Evolutionary conservation across 768 basidiomycete genomes (phyloP).

Genomic region (Epithele typhae): DNA sequence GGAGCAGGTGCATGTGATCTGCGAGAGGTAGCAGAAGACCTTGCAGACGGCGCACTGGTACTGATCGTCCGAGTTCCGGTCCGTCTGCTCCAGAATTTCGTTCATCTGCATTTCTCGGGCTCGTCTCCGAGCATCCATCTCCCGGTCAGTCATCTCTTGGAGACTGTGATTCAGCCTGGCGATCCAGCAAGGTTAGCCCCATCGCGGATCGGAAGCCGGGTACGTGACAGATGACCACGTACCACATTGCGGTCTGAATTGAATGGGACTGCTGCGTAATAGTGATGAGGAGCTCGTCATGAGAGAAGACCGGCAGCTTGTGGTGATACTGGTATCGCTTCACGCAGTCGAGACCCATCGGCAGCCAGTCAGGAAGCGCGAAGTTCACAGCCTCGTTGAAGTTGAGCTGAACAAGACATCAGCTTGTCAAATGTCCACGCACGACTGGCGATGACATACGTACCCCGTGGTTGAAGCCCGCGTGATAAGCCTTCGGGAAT

Average conservation of each 20-base stretch:
- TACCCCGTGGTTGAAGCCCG: conserved; percentile 98
- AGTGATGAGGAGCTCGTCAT: conserved; percentile 95
- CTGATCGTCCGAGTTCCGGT: conserved; percentile 80
- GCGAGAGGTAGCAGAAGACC: conserved; percentile 91
- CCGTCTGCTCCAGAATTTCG: conserved; percentile 73
- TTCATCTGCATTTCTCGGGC: conserved; percentile 57
- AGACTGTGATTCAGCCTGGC: conserved; percentile 85
- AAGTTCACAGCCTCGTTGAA: conserved; percentile 99
- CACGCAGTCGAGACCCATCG: conserved; percentile 83
- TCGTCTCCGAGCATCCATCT: conserved; percentile 60
- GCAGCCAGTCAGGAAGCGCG: conserved; percentile 92
- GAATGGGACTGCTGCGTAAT: conserved; percentile 93
- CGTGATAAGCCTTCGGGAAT: conserved; percentile 96
- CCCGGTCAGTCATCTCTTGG: conserved; percentile 84
- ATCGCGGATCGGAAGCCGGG: conserved; percentile 14
- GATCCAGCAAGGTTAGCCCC: no score
- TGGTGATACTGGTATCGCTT: conserved; percentile 84
- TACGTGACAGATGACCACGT: conserved; percentile 11
- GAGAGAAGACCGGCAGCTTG: conserved; percentile 96
- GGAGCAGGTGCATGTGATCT: conserved; percentile 80
- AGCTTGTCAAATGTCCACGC: no score
- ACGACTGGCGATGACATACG: conserved; percentile 28
- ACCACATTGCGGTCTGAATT: conserved; percentile 94
- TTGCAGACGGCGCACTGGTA: conserved; percentile 96
- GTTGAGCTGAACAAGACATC: no score